Conservation (phyloP, 1,139 yeast genomes). For the Pichiaceae sp. region DNA sequence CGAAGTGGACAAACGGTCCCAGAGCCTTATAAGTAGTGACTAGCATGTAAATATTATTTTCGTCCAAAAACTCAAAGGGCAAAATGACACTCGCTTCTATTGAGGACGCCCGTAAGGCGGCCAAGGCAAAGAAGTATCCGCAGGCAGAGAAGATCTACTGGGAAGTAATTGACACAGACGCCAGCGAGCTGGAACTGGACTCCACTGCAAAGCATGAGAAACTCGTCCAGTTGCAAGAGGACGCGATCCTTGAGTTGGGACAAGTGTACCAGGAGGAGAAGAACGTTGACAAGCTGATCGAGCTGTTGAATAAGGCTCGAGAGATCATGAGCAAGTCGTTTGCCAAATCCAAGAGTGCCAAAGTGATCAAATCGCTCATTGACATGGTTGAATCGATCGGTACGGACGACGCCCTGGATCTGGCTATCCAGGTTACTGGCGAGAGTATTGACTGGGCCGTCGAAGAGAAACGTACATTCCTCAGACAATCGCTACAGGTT, state of each 20-base stretch:
- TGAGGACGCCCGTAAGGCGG: conserved; percentile 53
- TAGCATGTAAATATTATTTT: neutral
- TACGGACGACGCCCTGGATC: conserved; percentile 43
- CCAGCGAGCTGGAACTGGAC: conserved; percentile 12
- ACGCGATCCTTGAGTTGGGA: conserved; percentile 57
- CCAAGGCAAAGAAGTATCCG: conserved; percentile 35
- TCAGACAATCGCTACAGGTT: conserved; percentile 82
- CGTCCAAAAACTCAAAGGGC: neutral
- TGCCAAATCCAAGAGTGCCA: conserved; percentile 94
- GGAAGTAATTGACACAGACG: conserved; percentile 26
- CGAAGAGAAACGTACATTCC: conserved; percentile 73
- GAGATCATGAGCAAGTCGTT: conserved; percentile 52
- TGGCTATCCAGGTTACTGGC: conserved; percentile 66
- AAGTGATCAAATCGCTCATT: conserved; percentile 68
- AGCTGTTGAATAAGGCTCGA: conserved; percentile 64
- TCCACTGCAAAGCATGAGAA: conserved; percentile 25
- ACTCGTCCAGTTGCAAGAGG: conserved; percentile 41
- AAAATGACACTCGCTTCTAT: neutral
- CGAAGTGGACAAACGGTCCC: conserved; percentile 38
- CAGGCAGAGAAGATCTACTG: conserved; percentile 53
- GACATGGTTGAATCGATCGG: conserved; percentile 62
- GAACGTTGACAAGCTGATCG: conserved; percentile 44
- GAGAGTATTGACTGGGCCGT: conserved; percentile 87
- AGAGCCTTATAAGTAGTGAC: conserved; percentile 23
- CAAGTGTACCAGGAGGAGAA: conserved; percentile 39